A percentile compares a stretch with the other conserved stretches of the same genome.
Conservation (phyloP, 2,329 filamentous ascomycete genomes). For the Zymoseptoria crescenta region DNA sequence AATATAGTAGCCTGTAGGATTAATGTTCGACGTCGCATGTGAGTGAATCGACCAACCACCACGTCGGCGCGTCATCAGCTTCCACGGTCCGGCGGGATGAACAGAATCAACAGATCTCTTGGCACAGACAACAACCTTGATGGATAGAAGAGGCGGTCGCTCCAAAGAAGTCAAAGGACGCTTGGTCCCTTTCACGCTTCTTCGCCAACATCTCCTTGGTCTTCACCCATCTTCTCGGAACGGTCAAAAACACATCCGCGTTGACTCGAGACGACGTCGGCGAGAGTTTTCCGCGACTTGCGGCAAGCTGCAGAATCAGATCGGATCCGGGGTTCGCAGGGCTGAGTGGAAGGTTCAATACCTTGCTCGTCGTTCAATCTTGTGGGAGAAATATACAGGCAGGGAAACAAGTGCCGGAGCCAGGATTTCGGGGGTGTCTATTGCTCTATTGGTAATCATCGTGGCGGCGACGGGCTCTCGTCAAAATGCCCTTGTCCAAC, state of each 20-base stretch:
- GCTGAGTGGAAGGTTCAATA: not conserved
- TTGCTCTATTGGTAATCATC: not conserved
- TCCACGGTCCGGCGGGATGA: not conserved
- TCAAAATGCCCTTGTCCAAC: slow-evolving; percentile 53
- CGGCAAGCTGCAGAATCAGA: not conserved
- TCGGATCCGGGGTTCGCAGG: not conserved
- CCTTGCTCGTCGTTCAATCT: not conserved
- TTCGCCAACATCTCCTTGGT: not conserved
- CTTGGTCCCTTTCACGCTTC: slow-evolving; percentile 1
- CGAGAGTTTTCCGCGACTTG: not conserved
- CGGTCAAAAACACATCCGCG: not conserved
- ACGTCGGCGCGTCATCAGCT: not conserved
- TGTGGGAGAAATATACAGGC: not conserved
- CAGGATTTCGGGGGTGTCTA: not conserved
- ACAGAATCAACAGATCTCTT: not conserved
- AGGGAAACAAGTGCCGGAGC: not conserved
- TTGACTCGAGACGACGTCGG: not conserved
- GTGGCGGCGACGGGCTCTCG: not conserved
- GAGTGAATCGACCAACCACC: not conserved
- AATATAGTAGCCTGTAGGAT: not conserved
- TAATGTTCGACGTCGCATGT: not conserved
- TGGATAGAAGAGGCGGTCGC: not conserved
- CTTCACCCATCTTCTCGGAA: not conserved
- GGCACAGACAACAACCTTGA: not conserved
- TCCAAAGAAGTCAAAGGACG: not conserved